Evolutionary conservation across 2,329 filamentous ascomycete genomes (phyloP).

Genomic region (Colletotrichum coccodes): DNA sequence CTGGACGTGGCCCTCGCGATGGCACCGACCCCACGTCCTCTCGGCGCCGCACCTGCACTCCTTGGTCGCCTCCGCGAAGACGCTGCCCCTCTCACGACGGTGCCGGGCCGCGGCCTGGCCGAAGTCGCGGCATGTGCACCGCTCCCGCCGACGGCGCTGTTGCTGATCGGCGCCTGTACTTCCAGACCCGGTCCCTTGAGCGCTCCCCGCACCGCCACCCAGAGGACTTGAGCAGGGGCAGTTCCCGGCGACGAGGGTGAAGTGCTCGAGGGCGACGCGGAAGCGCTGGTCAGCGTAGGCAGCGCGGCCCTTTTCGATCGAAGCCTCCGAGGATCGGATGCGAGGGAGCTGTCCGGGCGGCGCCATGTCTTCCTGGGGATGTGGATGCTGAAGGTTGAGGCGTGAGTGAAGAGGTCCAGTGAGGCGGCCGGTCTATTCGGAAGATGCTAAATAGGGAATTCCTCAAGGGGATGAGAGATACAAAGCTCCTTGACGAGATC

Average conservation of each 20-base stretch:
- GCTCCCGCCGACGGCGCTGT: constrained; percentile 44
- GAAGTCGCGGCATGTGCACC: constrained; percentile 52
- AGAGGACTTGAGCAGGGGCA: constrained; percentile 24
- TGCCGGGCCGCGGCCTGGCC: constrained; percentile 39
- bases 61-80: constrained; percentile 54
- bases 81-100: constrained; percentile 44
- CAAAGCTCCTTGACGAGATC: background rate
- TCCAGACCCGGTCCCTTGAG: background rate
- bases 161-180: constrained; percentile 39
- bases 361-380: background rate
- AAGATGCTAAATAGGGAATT: background rate
- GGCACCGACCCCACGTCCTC: constrained; percentile 51
- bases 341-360: constrained; percentile 17
- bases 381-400: background rate
- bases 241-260: constrained; percentile 40
- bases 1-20: constrained; percentile 48
- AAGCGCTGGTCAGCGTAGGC: constrained; percentile 46
- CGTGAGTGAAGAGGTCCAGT: background rate
- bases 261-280: constrained; percentile 47
- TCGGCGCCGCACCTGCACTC: constrained; percentile 49
- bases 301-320: constrained; percentile 45
- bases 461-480: background rate
- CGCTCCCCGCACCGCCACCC: background rate
- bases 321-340: constrained; percentile 38
- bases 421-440: background rate